Evolutionary conservation across 768 basidiomycete species (phyloP), one percentile per base, ranked within the genome.

Genomic region (Russula foetens): DNA sequence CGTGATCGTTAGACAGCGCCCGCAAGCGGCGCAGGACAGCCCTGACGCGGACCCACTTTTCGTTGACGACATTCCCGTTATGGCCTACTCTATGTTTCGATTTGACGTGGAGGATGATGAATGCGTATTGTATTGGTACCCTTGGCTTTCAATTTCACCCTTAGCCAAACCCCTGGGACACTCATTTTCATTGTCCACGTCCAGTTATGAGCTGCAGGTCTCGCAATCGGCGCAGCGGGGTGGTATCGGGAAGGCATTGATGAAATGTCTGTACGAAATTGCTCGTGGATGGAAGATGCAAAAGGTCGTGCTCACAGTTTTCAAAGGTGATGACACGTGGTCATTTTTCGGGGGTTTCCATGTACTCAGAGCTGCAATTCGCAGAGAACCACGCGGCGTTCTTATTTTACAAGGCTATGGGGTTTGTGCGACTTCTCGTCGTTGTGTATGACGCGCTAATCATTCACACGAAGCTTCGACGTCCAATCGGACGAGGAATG

Each of bases 131-230:
- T 93, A 92, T 69, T 92, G 89, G 90, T 90, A 66, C 28, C 70
- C 28, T 17, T 21, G 11, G 19, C 26, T n/a, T 66, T 44, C 23
- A n/a, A 19, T 17, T 31, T 44, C 43, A 41, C 39, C 45, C 44
- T 29, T 43, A 33, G 60, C 38, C 35, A 12, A 35, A 33, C 59
- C 19, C 17, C 28, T 26, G 23, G 28, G 56, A 31, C 45, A 33
- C 44, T 29, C 59, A 52, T 43, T 33, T 41, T 6, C 7, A 45
- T 2, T 29, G 7, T 53, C 11, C 59, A 92, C 26, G 7, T 53
- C 11, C 59, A 92, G 90, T 69, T 93, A 93, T 68, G 91, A 93
- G 53, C 71, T 92, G 4, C 90, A 93, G 67, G 79, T 92, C 2
- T 71, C 75, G 0, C 51, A 71, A 39, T 47, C 65, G 1, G 71